Conservation (phyloP, 2,329 filamentous ascomycete species). For the Talaromyces rugulosus region DNA sequence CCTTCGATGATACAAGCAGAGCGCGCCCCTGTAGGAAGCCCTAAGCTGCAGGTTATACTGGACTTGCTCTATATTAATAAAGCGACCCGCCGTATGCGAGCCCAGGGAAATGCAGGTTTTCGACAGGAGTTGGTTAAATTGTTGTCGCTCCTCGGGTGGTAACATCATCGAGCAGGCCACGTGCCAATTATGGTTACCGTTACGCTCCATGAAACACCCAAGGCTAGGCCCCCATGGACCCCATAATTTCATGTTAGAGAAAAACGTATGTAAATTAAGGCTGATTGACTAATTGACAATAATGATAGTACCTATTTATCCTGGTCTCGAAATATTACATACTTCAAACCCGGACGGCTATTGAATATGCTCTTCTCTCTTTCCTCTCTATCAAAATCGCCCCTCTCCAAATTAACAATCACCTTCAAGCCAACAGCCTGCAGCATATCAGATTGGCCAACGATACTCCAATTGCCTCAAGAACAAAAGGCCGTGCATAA, state of each 20-base stretch:
- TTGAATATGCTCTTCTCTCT: background rate
- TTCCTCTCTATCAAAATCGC: background rate
- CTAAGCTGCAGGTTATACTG: background rate
- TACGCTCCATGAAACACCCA: background rate
- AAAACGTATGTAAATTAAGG: background rate
- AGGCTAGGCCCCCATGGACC: background rate
- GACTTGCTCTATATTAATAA: background rate
- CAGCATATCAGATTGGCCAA: constrained; percentile 37
- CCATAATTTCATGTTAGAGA: background rate
- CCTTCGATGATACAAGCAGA: background rate
- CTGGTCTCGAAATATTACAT: background rate
- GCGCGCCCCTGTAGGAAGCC: background rate
- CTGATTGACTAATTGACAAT: background rate
- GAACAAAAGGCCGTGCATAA: constrained; percentile 52
- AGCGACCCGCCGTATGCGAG: background rate
- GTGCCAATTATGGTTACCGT: background rate
- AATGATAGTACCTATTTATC: background rate
- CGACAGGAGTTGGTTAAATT: background rate
- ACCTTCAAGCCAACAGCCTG: constrained; percentile 12
- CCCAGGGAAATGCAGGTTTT: background rate
- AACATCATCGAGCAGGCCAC: background rate
- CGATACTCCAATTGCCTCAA: constrained; percentile 47
- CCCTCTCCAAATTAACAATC: background rate
- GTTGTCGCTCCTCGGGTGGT: background rate
- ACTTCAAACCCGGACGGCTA: background rate